Percentiles rank a stretch among this genome's conserved stretches.
phyloP scores from a whole-genome alignment of 2,329 filamentous ascomycete genomes.

The Cercospora brassicicola region DNA sequence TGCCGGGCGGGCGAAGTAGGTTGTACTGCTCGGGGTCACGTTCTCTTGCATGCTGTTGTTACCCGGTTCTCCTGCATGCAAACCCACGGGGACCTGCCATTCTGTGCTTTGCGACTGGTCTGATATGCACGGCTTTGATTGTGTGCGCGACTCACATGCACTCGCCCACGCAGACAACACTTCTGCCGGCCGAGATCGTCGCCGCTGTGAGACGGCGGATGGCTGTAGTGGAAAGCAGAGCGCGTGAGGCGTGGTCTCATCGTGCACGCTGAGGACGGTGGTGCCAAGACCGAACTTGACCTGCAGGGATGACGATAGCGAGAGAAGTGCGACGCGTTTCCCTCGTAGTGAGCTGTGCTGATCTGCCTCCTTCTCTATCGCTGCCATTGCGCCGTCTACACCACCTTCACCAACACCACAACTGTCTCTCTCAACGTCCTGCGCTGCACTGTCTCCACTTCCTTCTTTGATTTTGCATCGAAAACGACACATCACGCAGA shows the following conservation, averaged over 20 bases:
- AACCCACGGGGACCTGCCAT: not conserved
- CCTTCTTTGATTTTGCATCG: not conserved
- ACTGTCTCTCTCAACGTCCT: not conserved
- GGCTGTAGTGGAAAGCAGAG: not conserved
- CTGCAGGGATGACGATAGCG: not conserved
- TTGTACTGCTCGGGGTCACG: not conserved
- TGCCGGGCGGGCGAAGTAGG: not conserved
- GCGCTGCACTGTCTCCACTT: not conserved
- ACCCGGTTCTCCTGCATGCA: not conserved
- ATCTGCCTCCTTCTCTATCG: not conserved
- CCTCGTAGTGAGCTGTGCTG: not conserved
- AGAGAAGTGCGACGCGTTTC: not conserved
- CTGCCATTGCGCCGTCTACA: constrained; percentile 1
- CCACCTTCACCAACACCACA: not conserved
- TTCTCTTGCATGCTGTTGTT: constrained; percentile 1
- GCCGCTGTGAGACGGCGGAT: not conserved
- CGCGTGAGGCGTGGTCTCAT: not conserved
- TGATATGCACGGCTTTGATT: not conserved
- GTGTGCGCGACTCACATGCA: not conserved
- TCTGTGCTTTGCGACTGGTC: not conserved
- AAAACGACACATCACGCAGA: not conserved
- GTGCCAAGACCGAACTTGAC: not conserved
- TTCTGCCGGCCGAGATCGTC: not conserved
- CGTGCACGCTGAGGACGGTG: not conserved
- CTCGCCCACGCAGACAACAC: not conserved